Base-by-base conservation (phyloP, 1,139 yeast genomes). In the Suhomyces maxii region DNA sequence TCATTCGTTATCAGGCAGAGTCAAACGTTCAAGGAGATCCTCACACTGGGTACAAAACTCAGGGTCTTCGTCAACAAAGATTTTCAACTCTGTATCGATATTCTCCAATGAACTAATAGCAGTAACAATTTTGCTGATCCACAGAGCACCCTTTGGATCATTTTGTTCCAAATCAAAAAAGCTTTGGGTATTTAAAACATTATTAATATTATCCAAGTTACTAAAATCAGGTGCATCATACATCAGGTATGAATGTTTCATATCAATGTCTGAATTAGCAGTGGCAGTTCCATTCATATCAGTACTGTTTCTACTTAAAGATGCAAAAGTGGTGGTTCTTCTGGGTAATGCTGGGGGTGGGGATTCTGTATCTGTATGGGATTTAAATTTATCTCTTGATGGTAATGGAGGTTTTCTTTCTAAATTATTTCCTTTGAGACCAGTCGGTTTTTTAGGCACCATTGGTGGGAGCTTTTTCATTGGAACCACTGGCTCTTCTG, bases 101-200 rank as follows among this genome's bases (percentile, higher is more conserved):
- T 68, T 69, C 11, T 77, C 76, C 39, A 81, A 64, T 14, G 55
- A 61, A 37, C 66, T 63, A 11, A 72, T 52, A 2, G 78, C 73
- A 3, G 62, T 54, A 18, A 70, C 58, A 2, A 77, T 68, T 48
- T 81, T 65, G 37, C 67, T 68, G 31, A 75, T 69, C 84, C 85
- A 81, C 26, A 64, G 53, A 1, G 79, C 77, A 1, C 81, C 82
- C 42, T 62, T 69, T 43, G 62, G 68, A 58, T 82, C 86, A 41
- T 63, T 62, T 40, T 70, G 73, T 48, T 71, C 71, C 49, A 66
- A 63, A 41, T 69, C 77, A 49, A 56, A 68, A 43, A 58, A 67
- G 37, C 60, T 58, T 33, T 64, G 65, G 8, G 65, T 61, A n/a
- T 61, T 55, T 36, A 65, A 63, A 8, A 67, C 55, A 37, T 58